A percentile compares a stretch with the other conserved stretches of the same genome.
phyloP scores from a whole-genome alignment of 495 filamentous ascomycete species.

The Trichoderma reesei region DNA sequence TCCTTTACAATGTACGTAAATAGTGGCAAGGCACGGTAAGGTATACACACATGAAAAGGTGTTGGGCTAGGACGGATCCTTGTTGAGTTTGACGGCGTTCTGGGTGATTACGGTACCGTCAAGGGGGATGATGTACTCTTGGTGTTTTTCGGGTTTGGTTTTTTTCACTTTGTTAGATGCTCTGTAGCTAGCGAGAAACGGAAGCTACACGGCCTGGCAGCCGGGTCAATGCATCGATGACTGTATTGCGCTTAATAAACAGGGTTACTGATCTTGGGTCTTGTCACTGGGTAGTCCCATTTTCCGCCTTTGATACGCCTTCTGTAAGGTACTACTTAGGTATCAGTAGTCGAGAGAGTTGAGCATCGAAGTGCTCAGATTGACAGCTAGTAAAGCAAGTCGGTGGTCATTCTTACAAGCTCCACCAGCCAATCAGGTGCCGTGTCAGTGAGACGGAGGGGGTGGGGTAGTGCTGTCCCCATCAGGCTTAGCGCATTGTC shows the following conservation, averaged over 20 bases:
- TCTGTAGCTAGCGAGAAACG: background rate
- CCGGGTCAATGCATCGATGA: too few species aligned
- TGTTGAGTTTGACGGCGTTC: background rate
- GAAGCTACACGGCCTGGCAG: background rate
- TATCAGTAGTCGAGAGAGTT: too few species aligned
- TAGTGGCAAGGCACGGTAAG: constrained; percentile 22
- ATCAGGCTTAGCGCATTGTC: background rate
- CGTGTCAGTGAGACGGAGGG: background rate
- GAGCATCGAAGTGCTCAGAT: too few species aligned
- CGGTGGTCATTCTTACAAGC: background rate
- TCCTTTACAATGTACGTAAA: constrained; percentile 15
- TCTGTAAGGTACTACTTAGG: too few species aligned
- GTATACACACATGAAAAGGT: constrained; percentile 30
- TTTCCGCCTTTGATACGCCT: too few species aligned
- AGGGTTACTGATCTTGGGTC: too few species aligned
- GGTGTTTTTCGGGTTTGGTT: background rate
- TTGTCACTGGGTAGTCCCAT: too few species aligned
- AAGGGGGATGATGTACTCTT: background rate
- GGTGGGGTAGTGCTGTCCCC: background rate
- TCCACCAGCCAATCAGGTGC: background rate
- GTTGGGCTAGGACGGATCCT: constrained; percentile 15
- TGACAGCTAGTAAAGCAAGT: background rate
- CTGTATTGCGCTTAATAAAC: too few species aligned
- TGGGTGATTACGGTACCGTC: too few species aligned
- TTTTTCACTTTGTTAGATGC: too few species aligned